Conservation (phyloP, 176 grass and related monocot species). For the Echinochloa phyllopogon region DNA sequence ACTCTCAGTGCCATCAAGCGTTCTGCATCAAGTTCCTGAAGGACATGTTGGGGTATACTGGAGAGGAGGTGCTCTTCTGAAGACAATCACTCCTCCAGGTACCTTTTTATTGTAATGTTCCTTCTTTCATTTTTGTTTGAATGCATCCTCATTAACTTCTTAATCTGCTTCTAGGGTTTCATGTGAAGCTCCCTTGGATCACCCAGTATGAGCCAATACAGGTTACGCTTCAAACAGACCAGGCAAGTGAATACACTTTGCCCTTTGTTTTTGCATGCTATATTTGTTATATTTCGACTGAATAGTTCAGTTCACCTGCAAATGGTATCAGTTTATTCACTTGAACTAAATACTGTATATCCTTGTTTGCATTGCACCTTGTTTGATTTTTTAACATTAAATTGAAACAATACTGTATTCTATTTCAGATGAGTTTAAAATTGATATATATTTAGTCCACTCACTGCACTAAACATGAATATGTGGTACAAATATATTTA, state of each 20-base stretch:
- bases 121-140: conserved; percentile 31
- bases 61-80: conserved; percentile 96
- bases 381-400: conserved; percentile 10
- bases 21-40: conserved; percentile 98
- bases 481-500: conserved; percentile 17
- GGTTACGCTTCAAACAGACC: conserved; percentile 97
- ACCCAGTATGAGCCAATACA: conserved; percentile 97
- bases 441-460: conserved; percentile 25
- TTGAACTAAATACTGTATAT: background rate
- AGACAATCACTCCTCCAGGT: conserved; percentile 95
- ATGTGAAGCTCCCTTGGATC: conserved; percentile 87
- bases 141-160: conserved; percentile 22
- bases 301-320: conserved; percentile 18
- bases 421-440: conserved; percentile 17
- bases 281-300: background rate
- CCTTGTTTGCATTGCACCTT: conserved; percentile 12
- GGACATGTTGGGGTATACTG: conserved; percentile 98
- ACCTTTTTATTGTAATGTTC: background rate
- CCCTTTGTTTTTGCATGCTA: background rate
- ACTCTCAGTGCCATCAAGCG: conserved; percentile 59
- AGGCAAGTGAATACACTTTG: conserved; percentile 58
- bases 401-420: background rate
- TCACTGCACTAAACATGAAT: background rate
- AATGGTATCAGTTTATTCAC: background rate
- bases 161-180: conserved; percentile 68